Base-by-base conservation (phyloP, 768 basidiomycete genomes). In the Gloeostereum incarnatum region DNA sequence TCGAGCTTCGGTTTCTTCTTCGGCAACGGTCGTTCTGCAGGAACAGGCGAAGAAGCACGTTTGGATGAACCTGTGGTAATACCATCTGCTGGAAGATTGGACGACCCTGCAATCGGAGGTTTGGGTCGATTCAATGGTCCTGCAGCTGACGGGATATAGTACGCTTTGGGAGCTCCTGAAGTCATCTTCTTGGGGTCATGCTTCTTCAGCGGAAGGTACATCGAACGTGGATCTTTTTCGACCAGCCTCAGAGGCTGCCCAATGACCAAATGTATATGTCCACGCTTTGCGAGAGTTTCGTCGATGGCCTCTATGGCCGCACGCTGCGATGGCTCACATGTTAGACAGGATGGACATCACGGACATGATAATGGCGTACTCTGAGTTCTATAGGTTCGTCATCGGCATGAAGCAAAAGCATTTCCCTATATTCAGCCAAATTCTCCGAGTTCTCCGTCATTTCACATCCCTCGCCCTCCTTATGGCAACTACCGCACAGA, bases 281-380 rank as follows among this genome's bases (percentile, higher is more conserved):
- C 79, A 11, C 81, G 72, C 36, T 58, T 45, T 41, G 65, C 50
- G 10, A 90, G 61, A 2, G 74, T 66, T 41, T 75, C 65, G 41
- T 90, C 87, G 44, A 90, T 87, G 5, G 75, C 74, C 19, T 59
- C 56, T 35, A 90, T 71, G 9, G 87, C 86, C 31, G 68, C 73
- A 46, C 57, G 63, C 84, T 85, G 50, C 35, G 43, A 26, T 35
- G n/a, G n/a, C n/a, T n/a, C n/a, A n/a, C n/a, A n/a, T n/a, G n/a
- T n/a, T n/a, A n/a, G n/a, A n/a, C n/a, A n/a, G n/a, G n/a, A n/a
- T n/a, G n/a, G n/a, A n/a, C n/a, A n/a, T 25, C 14, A 40, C 2
- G 32, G 33, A 26, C 35, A 36, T 47, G 8, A 49, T 11, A 13
- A 40, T 2, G 18, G 59, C 62, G 47, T 56, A 84, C 85, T 48